Evolutionary conservation across 2,329 filamentous ascomycete genomes (phyloP), one percentile per base, ranked within the genome.

Genomic region (Fusarium paranaense): DNA sequence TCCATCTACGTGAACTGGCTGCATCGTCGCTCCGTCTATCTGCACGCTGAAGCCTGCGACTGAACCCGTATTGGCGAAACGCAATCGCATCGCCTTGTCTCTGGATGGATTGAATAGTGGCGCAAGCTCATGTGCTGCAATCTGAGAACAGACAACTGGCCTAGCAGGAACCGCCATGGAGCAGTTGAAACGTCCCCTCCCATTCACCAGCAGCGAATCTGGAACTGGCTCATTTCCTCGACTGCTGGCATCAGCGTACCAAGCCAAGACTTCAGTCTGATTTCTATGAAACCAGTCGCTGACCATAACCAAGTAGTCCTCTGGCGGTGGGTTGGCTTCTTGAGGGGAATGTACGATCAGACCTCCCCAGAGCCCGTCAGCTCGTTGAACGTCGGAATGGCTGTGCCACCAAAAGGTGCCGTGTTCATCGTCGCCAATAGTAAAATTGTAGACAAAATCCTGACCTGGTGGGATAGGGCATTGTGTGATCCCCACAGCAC

Each of bases 191-290:
- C 77, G 71, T 2, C 79, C 79, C 2, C 66, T 72, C 22, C 83
- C 82, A 71, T 84, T 84, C 40, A 84, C 76, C 5, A 84, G 81
- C 4, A 81, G 56, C 1, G 80, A 81, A 16, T 78, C 75, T 0
- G 80, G 80, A 1, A 81, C 79, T 2, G 79, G 80, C 2, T 85
- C 83, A 81, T 84, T 88, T 8, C 87, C 83, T 2, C 86, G 77
- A 1, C 80, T 79, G 42, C 59, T 25, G 16, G 54, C 20, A 30
- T 58, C 54, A 7, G 54, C 67, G 32, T 77, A 80, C 75, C 77
- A 79, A 8, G 45, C 67, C 7, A 77, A 63, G 59, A 84, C 83
- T 8, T 83, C 81, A 0, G 82, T 82, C 20, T 79, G 78, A 7
- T 27, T 38, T 38, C 32, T 70, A 75, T 87, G 79, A 60, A 80